Conservation (phyloP, 768 basidiomycete species). For the Boletus coccyginus region DNA sequence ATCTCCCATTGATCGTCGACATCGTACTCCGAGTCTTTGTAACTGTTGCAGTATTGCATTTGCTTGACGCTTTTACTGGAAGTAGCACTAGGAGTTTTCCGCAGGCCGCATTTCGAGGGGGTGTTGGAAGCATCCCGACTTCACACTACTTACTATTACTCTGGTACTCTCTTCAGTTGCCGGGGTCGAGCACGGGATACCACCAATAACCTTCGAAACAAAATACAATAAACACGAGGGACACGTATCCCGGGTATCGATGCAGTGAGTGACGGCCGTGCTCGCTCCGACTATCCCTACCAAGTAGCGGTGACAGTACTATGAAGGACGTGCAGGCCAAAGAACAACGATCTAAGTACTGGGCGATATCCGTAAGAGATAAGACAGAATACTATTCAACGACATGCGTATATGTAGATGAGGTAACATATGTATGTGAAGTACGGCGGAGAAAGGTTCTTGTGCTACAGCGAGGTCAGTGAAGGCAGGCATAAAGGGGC, state of each 20-base stretch:
- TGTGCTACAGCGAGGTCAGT: slow-evolving; percentile 12
- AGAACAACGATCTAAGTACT: neutral
- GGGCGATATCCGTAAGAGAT: neutral
- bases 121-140: no score
- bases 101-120: no score
- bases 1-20: neutral
- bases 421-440: slow-evolving; percentile 7
- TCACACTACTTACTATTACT: no score
- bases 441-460: slow-evolving; percentile 5
- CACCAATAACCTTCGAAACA: no score
- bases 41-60: neutral
- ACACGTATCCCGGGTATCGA: neutral
- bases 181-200: no score
- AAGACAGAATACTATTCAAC: neutral
- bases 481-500: neutral
- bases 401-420: slow-evolving; percentile 5
- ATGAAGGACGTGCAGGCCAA: neutral
- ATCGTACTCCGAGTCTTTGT: neutral
- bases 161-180: no score
- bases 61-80: neutral
- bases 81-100: neutral
- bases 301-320: neutral
- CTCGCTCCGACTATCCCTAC: neutral
- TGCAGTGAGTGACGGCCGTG: neutral
- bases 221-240: neutral